Conservation (phyloP, 2,329 filamentous ascomycete species). For the Aureobasidium sp. region DNA sequence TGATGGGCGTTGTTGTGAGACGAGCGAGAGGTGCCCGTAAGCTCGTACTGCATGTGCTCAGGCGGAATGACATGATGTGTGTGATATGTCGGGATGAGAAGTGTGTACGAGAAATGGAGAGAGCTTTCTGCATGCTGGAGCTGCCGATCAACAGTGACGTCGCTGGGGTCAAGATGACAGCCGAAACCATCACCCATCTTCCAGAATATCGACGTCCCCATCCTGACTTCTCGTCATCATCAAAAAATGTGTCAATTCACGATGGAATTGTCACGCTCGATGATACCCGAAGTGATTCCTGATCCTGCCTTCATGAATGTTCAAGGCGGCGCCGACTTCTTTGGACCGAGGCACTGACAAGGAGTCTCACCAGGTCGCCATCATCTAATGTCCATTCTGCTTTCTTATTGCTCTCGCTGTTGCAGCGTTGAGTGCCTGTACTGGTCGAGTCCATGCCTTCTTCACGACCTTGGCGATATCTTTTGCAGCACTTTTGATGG, state of each 20-base stretch:
- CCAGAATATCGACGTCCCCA: background rate
- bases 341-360: background rate
- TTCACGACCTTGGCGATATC: background rate
- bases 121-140: background rate
- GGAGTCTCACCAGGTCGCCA: background rate
- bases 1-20: background rate
- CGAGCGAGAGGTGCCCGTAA: background rate
- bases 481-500: background rate
- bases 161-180: background rate
- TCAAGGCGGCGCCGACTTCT: background rate
- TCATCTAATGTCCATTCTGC: background rate
- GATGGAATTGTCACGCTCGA: background rate
- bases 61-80: conserved; percentile 11
- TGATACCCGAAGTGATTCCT: background rate
- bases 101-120: background rate
- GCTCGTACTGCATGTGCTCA: conserved; percentile 11
- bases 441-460: background rate
- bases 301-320: too few relatives aligned
- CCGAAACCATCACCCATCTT: background rate
- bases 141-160: conserved; percentile 4
- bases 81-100: background rate
- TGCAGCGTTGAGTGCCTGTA: background rate
- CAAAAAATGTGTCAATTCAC: background rate
- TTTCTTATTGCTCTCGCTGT: background rate
- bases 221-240: background rate